Evolutionary conservation across 164 flowering plant species (phyloP).

Genomic region (Vitis rotundifolia): DNA sequence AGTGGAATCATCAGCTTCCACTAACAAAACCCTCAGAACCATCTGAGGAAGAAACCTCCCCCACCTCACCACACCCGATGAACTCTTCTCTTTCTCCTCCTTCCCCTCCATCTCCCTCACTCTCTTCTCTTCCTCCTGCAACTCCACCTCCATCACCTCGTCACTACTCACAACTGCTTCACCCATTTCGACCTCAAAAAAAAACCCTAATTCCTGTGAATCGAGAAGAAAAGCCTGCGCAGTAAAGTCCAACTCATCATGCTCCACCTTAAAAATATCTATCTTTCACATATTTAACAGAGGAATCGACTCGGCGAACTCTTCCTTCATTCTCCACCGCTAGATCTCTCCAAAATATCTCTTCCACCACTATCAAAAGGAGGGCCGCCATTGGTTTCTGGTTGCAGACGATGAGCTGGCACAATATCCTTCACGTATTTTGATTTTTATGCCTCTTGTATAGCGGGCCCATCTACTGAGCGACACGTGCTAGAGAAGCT

Average conservation of each 20-base stretch:
- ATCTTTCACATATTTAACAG: too few species aligned
- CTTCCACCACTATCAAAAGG: conserved; percentile 16
- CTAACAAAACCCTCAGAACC: conserved; percentile 54
- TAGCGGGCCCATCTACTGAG: neutral
- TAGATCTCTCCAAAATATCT: conserved; percentile 20
- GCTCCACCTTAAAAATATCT: too few species aligned
- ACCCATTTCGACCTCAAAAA: conserved; percentile 15
- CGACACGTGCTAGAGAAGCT: conserved; percentile 18
- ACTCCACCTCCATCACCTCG: conserved; percentile 4
- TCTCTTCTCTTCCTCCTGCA: neutral
- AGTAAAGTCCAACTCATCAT: neutral
- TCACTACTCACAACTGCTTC: conserved; percentile 14
- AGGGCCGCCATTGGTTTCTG: conserved; percentile 22
- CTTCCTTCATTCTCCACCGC: conserved; percentile 24
- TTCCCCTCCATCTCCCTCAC: neutral
- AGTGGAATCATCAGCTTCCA: conserved; percentile 68
- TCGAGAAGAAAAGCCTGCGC: neutral
- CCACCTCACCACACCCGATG: conserved; percentile 24
- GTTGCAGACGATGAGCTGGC: conserved; percentile 17
- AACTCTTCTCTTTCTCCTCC: conserved; percentile 6
- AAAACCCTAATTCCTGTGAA: conserved; percentile 2
- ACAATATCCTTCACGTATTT: conserved; percentile 6
- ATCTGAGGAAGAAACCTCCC: conserved; percentile 26
- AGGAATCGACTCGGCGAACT: too few species aligned
- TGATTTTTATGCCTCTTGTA: neutral